These are phyloP conservation scores for Daldinia concentrica DNA, from an alignment of 495 filamentous ascomycete species.

Conservation along the genomic window DNA sequence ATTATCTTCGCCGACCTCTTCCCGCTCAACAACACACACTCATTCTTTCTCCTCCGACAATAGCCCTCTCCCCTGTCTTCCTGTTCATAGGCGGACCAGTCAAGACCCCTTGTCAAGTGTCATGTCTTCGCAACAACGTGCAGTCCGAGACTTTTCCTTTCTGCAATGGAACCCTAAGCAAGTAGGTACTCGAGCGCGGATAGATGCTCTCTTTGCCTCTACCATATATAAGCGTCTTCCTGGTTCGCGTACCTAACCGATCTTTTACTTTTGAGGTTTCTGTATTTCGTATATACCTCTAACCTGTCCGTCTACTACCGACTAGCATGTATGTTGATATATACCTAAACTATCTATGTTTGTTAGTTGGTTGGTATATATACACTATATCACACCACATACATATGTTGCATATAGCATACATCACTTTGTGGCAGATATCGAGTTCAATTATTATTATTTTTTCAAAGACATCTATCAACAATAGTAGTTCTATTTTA, in stretches of 20 bases:
- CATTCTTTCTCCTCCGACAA: slow-evolving; percentile 29
- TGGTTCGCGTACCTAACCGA: slow-evolving; percentile 13
- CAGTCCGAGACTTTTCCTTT: slow-evolving; percentile 28
- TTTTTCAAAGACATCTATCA: background rate
- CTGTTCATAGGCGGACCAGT: slow-evolving; percentile 31
- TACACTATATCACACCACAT: background rate
- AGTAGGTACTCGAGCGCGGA: slow-evolving; percentile 17
- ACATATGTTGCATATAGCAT: slow-evolving; percentile 3
- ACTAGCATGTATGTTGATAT: background rate
- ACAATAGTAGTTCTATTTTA: slow-evolving; percentile 4
- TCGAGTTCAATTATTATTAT: background rate
- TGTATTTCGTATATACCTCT: background rate
- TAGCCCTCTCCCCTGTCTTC: slow-evolving; percentile 37
- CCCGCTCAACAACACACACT: background rate
- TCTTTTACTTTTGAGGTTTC: background rate
- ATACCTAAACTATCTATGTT: background rate
- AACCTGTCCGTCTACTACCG: background rate
- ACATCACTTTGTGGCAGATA: background rate
- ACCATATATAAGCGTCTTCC: slow-evolving; percentile 13
- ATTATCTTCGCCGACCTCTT: slow-evolving; percentile 24
- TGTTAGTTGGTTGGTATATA: background rate
- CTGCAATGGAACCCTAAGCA: slow-evolving; percentile 37
- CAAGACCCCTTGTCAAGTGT: slow-evolving; percentile 32
- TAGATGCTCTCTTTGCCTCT: slow-evolving; percentile 12
- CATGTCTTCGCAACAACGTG: slow-evolving; percentile 40